Evolutionary conservation across 148 eudicot species (phyloP).

Genomic region (Camellia granthamiana): DNA sequence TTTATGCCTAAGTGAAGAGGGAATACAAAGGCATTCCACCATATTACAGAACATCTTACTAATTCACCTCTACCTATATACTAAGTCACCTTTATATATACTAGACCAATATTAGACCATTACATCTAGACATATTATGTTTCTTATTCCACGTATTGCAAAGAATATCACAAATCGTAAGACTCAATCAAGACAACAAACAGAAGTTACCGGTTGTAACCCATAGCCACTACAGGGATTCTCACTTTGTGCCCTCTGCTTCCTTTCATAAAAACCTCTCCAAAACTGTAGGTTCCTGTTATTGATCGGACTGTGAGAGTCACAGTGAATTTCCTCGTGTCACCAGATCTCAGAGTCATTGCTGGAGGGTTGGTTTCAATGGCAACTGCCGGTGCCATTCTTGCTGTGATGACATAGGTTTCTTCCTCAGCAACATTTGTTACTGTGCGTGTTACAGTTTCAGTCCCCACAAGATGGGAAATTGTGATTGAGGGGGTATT

Average conservation of each 20-base stretch:
- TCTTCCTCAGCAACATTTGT: slow-evolving; percentile 92
- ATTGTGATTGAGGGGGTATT: slow-evolving; percentile 80
- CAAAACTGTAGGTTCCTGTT: slow-evolving; percentile 69
- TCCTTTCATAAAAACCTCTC: slow-evolving; percentile 79
- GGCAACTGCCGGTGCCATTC: slow-evolving; percentile 85
- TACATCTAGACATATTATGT: slow-evolving; percentile 7
- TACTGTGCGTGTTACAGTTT: slow-evolving; percentile 66
- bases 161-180: slow-evolving; percentile 25
- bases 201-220: slow-evolving; percentile 53
- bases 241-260: slow-evolving; percentile 89
- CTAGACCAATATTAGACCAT: background rate
- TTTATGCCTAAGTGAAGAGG: background rate
- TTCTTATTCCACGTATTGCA: slow-evolving; percentile 28
- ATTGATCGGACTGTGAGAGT: slow-evolving; percentile 78
- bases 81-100: background rate
- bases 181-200: background rate
- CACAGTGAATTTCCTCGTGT: slow-evolving; percentile 63
- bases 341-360: slow-evolving; percentile 70
- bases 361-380: slow-evolving; percentile 89
- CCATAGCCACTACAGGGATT: slow-evolving; percentile 92
- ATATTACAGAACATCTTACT: slow-evolving; percentile 6
- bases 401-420: slow-evolving; percentile 71
- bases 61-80: background rate
- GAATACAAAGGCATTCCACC: slow-evolving; percentile 12
- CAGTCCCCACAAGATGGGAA: slow-evolving; percentile 82